These are phyloP conservation scores for Coix lacrymajobi DNA, from an alignment of 176 grass and related monocot genomes.

Conservation along the genomic window DNA sequence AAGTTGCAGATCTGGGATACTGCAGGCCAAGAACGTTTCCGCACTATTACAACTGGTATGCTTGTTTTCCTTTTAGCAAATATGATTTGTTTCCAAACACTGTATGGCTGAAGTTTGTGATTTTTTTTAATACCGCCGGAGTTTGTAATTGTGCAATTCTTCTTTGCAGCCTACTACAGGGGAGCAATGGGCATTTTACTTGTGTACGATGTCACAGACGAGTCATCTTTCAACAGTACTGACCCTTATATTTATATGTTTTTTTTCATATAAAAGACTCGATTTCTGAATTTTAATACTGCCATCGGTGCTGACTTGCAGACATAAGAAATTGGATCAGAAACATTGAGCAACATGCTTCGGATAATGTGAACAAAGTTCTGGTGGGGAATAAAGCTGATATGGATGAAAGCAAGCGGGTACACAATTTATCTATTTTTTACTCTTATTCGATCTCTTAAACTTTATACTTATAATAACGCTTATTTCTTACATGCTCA, in stretches of 20 bases:
- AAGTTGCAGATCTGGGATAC: conserved; percentile 81
- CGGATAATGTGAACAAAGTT: conserved; percentile 56
- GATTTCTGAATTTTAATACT: conserved; percentile 8
- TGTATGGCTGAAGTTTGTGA: background rate
- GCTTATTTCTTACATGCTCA: background rate
- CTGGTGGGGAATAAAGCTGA: conserved; percentile 56
- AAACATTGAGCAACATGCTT: conserved; percentile 69
- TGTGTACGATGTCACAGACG: conserved; percentile 69
- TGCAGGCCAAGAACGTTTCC: conserved; percentile 68
- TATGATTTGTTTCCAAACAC: background rate
- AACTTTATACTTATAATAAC: background rate
- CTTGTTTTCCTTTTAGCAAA: background rate
- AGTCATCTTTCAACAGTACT: conserved; percentile 68
- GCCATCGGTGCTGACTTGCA: conserved; percentile 11
- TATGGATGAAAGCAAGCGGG: conserved; percentile 60
- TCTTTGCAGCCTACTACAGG: conserved; percentile 64
- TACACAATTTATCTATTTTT: background rate
- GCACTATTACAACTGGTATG: conserved; percentile 69
- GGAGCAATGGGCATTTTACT: conserved; percentile 78
- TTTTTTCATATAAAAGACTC: background rate
- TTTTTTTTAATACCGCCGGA: background rate
- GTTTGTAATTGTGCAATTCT: conserved; percentile 8
- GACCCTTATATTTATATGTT: background rate
- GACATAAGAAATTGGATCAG: conserved; percentile 80
- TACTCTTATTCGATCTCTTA: background rate